Evolutionary conservation across 345 rosid genomes (phyloP).

Genomic region (Erucastrum elatum): DNA sequence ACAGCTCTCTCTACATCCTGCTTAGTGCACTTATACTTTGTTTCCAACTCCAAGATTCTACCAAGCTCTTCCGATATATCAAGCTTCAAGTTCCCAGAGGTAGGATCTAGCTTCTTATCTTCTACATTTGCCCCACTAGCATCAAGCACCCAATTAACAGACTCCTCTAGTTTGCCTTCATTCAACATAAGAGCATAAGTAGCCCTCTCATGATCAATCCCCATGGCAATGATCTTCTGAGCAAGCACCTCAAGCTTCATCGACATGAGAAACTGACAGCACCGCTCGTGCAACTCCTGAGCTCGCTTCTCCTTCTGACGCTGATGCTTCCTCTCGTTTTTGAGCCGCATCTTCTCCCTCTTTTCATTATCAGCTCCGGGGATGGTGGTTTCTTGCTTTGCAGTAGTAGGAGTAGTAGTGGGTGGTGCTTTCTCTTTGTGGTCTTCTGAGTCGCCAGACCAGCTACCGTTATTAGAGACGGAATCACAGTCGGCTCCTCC

Average conservation of each 20-base stretch:
- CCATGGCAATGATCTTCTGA: conserved; percentile 83
- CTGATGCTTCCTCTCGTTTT: conserved; percentile 92
- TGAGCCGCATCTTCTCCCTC: conserved; percentile 82
- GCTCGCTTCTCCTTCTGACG: conserved; percentile 94
- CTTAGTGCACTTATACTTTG: conserved; percentile 60
- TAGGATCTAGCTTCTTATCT: conserved; percentile 51
- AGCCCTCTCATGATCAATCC: conserved; percentile 76
- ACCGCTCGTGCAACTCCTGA: conserved; percentile 81
- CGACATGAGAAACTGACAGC: conserved; percentile 81
- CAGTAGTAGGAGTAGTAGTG: conserved; percentile 39
- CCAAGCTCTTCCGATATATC: conserved; percentile 83
- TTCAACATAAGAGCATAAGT: conserved; percentile 83
- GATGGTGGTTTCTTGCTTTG: conserved; percentile 50
- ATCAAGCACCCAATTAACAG: conserved; percentile 66
- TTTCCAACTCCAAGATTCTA: conserved; percentile 66
- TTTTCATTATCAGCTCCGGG: conserved; percentile 87
- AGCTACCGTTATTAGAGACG: conserved; percentile 84
- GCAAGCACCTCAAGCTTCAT: conserved; percentile 83
- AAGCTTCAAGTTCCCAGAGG: conserved; percentile 64
- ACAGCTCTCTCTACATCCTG: conserved; percentile 88
- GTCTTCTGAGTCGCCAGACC: conserved; percentile 97
- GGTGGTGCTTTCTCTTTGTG: conserved; percentile 62
- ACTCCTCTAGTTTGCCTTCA: conserved; percentile 86
- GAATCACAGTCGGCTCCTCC: conserved; percentile 75
- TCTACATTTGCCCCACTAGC: conserved; percentile 71